Evolutionary conservation across 192 early-diverging fungal species (phyloP), one percentile per base, ranked within the genome.

Genomic region (Entomortierella beljakovae): DNA sequence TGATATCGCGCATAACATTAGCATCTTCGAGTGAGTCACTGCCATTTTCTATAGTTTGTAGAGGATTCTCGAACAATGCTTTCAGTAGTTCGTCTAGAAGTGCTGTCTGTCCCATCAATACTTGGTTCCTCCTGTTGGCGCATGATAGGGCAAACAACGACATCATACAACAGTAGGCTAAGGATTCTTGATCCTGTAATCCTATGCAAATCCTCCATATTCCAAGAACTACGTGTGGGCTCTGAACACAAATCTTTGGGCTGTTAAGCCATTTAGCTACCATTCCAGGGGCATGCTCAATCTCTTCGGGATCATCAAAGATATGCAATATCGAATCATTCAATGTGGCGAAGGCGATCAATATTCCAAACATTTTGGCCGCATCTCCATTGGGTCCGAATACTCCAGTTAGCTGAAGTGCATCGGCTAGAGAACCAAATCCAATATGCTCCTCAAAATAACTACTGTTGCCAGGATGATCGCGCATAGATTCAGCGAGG

Each of bases 341-440:
- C 53, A 89, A 83, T 10, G 86, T 74, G 4, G 85, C 83, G 62
- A 90, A 88, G 8, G 83, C 86, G 56, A 92, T 81, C 3, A 90
- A 59, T 16, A 88, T 86, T 10, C 90, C 90, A 56, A 91, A 82
- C 53, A 89, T 64, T 18, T 83, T 67, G 18, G 80, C 65, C 0
- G 83, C 59, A 25, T 74, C 68, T 22, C 79, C 72, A 6, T 70
- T 46, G 20, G 71, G 50, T 18, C 69, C 67, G 29, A 91, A 72
- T 6, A 90, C 80, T 18, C 80, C 83, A 4, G 88, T 91, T 60
- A 91, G 54, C 20, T 59, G 61, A 2, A 90, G 79, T 1, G 88
- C 89, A 64, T 91, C 84, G 26, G 90, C 89, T 10, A 90, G 54
- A 8, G 89, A 81, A 1, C 55, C 64, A 23, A 84, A 87, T 0